Evolutionary conservation across 257 asterid genomes (phyloP).

Genomic region (Solanum sejunctum): DNA sequence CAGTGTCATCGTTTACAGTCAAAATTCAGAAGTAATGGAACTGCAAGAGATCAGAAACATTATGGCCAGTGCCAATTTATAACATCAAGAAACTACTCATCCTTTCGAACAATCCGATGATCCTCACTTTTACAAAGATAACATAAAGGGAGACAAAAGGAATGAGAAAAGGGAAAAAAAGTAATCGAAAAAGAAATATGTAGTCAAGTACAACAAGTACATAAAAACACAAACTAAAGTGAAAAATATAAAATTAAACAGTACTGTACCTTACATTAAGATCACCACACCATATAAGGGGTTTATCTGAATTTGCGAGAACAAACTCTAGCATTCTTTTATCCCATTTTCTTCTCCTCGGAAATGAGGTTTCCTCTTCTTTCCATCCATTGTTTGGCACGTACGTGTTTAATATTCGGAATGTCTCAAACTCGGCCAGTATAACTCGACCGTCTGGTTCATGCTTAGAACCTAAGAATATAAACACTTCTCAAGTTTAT

Average conservation of each 20-base stretch:
- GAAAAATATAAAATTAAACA: not conserved
- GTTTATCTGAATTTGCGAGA: conserved; percentile 52
- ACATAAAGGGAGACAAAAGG: not conserved
- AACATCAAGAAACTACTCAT: not conserved
- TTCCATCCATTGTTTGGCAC: conserved; percentile 98
- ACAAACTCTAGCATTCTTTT: conserved; percentile 81
- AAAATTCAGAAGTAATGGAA: not conserved
- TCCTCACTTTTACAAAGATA: not conserved
- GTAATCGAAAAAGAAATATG: not conserved
- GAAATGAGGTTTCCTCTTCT: conserved; percentile 81
- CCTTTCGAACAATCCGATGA: not conserved
- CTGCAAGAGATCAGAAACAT: not conserved
- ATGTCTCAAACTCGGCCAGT: conserved; percentile 80
- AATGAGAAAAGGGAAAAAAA: not conserved
- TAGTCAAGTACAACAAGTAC: not conserved
- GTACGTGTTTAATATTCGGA: conserved; percentile 64
- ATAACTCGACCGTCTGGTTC: conserved; percentile 91
- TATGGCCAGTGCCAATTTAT: not conserved
- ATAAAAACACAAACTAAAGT: not conserved
- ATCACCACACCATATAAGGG: conserved; percentile 97
- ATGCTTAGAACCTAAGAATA: conserved; percentile 59
- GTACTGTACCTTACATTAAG: conserved; percentile 73
- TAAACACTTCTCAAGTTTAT: not conserved
- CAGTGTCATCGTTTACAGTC: not conserved
- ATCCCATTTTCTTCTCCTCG: conserved; percentile 97